Evolutionary conservation across 495 filamentous ascomycete genomes (phyloP), one percentile per base, ranked within the genome.

Genomic region (Aspergillus cavernicola): DNA sequence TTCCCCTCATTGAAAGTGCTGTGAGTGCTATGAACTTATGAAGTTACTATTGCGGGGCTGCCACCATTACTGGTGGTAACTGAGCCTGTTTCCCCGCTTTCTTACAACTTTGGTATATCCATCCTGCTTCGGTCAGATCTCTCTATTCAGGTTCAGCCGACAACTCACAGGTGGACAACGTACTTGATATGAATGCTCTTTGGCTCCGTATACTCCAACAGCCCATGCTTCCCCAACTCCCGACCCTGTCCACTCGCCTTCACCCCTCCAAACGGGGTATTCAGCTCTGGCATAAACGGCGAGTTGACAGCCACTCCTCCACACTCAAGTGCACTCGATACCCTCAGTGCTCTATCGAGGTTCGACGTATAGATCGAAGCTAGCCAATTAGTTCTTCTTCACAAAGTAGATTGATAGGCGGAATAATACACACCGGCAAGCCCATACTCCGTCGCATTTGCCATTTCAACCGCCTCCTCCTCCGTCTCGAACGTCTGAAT

Each of bases 301-400:
- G 50, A 52, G 50, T 52, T 82, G 45, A 82, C 67, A 15, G 70
- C 72, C 0, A 82, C 77, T 48, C 71, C 74, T 1, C 79, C 79
- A 20, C 59, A 58, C 46, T 80, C 75, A 18, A 82, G 56, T 29
- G 68, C 59, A 12, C 62, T 63, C 6, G 77, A 67, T 10, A 79
- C 50, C 3, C 78, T 64, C 45, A 76, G 47, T 0, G 75, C 74
- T 11, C 73, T 66, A 24, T 70, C 72, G 26, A 77, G 64, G 46
- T 76, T 69, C 13, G 64, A 56, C 9, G 76, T 80, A 32, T 52
- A 52, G 6, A 52, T 42, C 10, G 48, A 51, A 4, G 49, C 49
- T 52, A 16, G 26, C 0, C 41, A n/a, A 32, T 46, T 46, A 46
- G 26, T 16, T 4, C 6, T 4, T 38, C 35, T 13, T 4, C 2